Conservation (phyloP, 345 rosid genomes). For the Citrus cavaleriei region DNA sequence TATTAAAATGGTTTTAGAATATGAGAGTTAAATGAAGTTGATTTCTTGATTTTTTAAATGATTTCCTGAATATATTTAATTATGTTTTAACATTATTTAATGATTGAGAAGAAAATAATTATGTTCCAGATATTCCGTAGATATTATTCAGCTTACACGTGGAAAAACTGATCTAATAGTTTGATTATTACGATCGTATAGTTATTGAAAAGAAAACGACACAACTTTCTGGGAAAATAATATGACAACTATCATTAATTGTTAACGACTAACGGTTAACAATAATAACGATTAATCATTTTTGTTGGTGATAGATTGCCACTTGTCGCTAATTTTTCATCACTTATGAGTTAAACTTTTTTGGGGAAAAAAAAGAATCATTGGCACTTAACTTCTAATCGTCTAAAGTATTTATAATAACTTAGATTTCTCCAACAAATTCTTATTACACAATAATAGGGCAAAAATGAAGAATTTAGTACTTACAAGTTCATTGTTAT, state of each 20-base stretch:
- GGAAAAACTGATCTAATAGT: neutral
- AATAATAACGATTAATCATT: neutral
- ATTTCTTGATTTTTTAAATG: neutral
- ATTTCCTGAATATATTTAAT: neutral
- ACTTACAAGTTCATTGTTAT: neutral
- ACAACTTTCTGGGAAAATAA: too few species aligned
- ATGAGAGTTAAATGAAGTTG: neutral
- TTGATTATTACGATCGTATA: neutral
- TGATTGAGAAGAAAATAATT: neutral
- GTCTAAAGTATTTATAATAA: neutral
- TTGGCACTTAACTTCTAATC: neutral
- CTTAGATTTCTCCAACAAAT: neutral
- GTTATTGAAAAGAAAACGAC: neutral
- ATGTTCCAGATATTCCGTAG: neutral
- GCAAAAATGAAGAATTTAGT: neutral
- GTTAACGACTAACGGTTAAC: neutral
- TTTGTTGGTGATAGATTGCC: neutral
- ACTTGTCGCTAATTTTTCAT: neutral
- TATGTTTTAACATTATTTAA: neutral
- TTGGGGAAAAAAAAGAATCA: neutral
- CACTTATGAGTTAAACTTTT: neutral
- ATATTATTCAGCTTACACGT: too few species aligned
- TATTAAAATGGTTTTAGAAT: too few species aligned
- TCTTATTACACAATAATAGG: neutral
- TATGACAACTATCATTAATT: too few species aligned